Evolutionary conservation across 768 basidiomycete species (phyloP), one percentile per base, ranked within the genome.

Genomic region (Boletellus sp.): DNA sequence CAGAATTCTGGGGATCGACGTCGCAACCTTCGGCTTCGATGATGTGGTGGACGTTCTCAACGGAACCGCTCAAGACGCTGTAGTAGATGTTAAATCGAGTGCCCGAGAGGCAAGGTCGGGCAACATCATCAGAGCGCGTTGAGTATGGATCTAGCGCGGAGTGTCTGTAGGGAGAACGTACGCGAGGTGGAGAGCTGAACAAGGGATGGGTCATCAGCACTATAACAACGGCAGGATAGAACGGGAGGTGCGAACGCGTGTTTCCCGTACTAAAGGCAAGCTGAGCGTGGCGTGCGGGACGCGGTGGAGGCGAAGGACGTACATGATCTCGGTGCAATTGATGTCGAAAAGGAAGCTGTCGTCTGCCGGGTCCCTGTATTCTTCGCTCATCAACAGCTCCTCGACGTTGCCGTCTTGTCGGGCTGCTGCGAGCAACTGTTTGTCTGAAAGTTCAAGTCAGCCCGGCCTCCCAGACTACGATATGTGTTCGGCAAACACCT

Each of bases 181-280:
- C 65, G 67, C 65, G 35, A 65, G 57, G 49, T 67, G 65, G 23
- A 67, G 67, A 38, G 67, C 65, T 67, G 50, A 45, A 19, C 26
- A 38, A 16, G 40, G 16, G 32, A 7, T 9, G 7, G 9, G 15
- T 34, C 23, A 52, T 65, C 52, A 64, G 53, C 45, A 28, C 36
- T 48, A 34, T 40, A 47, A 40, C n/a, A 33, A 37, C 13, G 20
- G 31, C 4, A 44, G 34, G 20, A 51, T 45, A 23, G 17, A 48
- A 50, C n/a, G 26, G 22, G 13, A 22, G 26, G 17, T 45, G 34
- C 67, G 67, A 49, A 67, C 65, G 55, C 37, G 65, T 67, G 53
- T 67, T 67, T 44, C 65, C 63, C 22, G 43, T 43, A 20, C 67
- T 67, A 44, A n/a, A 20, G 22, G 11, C 26, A 20, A 13, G 6